Percentiles rank a stretch among this genome's conserved stretches.
These are phyloP conservation scores for Salix caprea DNA, from an alignment of 345 rosid species.

Conservation along the genomic window DNA sequence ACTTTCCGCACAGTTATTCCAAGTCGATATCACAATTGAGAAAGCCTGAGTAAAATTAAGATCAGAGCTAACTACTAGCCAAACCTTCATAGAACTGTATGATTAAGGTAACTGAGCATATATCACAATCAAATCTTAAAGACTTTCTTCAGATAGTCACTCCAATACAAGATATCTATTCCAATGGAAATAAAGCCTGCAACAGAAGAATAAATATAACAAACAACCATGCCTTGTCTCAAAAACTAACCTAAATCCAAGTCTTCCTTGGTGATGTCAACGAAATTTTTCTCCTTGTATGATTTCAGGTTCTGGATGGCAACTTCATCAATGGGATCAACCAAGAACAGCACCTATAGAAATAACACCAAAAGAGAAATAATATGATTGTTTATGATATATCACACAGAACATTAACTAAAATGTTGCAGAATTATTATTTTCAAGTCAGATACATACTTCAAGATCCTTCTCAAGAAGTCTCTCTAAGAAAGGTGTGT, in stretches of 20 bases:
- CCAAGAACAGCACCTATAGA: constrained; percentile 67
- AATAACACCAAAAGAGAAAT: constrained; percentile 6
- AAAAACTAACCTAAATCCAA: constrained; percentile 69
- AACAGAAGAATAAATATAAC: background rate
- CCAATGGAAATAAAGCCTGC: background rate
- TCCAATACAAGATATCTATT: too few relatives aligned
- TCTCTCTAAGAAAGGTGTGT: constrained; percentile 94
- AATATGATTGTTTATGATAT: background rate
- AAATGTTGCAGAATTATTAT: background rate
- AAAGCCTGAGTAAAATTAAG: background rate
- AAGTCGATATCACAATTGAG: background rate
- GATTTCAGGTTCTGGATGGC: constrained; percentile 84
- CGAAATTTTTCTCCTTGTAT: constrained; percentile 90
- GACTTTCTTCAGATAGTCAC: too few relatives aligned
- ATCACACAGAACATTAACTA: background rate
- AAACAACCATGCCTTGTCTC: background rate
- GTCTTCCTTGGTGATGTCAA: constrained; percentile 98
- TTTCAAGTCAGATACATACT: constrained; percentile 35
- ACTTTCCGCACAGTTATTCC: background rate
- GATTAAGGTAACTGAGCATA: too few relatives aligned
- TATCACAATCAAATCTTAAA: too few relatives aligned
- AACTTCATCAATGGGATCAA: constrained; percentile 93
- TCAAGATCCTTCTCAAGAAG: constrained; percentile 80
- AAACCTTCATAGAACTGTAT: too few relatives aligned
- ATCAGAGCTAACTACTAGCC: too few relatives aligned